phyloP scores from a whole-genome alignment of 1,139 yeast genomes.

The Debaryomyces udenii region DNA sequence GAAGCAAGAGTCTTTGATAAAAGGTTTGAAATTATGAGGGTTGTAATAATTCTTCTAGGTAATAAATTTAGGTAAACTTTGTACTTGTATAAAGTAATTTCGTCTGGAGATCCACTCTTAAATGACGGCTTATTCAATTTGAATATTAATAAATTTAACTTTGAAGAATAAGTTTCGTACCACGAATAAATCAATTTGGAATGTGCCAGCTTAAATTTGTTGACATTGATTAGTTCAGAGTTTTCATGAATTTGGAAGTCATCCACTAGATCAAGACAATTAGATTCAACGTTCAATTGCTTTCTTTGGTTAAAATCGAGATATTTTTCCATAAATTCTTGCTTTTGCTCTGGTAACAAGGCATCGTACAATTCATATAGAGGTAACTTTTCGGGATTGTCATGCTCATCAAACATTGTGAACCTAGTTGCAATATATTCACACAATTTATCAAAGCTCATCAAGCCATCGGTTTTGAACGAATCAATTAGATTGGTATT shows the following conservation, averaged over 20 bases:
- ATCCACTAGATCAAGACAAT: constrained; percentile 23
- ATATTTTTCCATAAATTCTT: constrained; percentile 29
- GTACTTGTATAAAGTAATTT: constrained; percentile 19
- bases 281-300: constrained; percentile 29
- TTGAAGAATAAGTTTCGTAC: constrained; percentile 15
- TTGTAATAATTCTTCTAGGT: constrained; percentile 22
- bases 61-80: constrained; percentile 22
- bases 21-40: constrained; percentile 25
- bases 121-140: constrained; percentile 6
- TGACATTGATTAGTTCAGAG: constrained; percentile 11
- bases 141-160: constrained; percentile 10
- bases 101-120: constrained; percentile 16
- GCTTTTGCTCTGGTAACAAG: constrained; percentile 14
- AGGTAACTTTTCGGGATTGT: constrained; percentile 11
- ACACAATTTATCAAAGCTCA: constrained; percentile 26
- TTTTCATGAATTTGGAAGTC: constrained; percentile 10
- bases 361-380: constrained; percentile 24
- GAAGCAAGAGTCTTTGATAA: constrained; percentile 25
- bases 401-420: constrained; percentile 13
- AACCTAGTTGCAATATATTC: constrained; percentile 24
- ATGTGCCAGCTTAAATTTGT: constrained; percentile 13
- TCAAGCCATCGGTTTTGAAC: constrained; percentile 22
- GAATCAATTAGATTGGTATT: constrained; percentile 17
- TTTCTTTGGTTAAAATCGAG: constrained; percentile 25
- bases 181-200: constrained; percentile 18